Evolutionary conservation across 352 stramenopile genomes (phyloP), one percentile per base, ranked within the genome.

Genomic region (Labyrinthula sp.): DNA sequence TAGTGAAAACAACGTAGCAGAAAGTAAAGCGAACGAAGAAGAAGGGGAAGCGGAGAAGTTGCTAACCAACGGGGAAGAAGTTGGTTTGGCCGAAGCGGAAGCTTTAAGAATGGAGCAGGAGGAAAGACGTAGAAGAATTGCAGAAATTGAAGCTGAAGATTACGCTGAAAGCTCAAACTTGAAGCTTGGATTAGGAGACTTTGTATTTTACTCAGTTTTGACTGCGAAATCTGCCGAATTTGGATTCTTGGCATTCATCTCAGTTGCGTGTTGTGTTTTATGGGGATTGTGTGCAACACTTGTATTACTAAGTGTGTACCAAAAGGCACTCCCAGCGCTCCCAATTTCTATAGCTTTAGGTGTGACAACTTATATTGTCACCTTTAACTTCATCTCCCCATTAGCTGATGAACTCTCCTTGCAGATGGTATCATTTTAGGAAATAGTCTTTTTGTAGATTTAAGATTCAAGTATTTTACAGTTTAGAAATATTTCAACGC

Each of bases 181-280:
- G 57, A 69, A 85, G 39, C 64, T 91, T 4, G 79, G 79, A 0
- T 60, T 91, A 6, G 84, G 88, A 0, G 88, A 95, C 64, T 95
- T 97, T 58, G 91, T 97, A 31, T 95, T 95, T 59, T 95, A 95
- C 64, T 91, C 70, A 35, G 75, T 95, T 0, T 65, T 95, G 24
- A 79, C 94, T 21, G 89, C 82, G 25, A 83, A 89, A 26, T 88
- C 89, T 17, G 82, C 82, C 14, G 76, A 89, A 47, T 89, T 83
- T 48, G 84, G 90, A 37, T 93, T 95, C 43, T 73, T 73, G 6
- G 64, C 78, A 7, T 93, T 92, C 49, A 69, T 67, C 2, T 63
- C 78, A 12, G 93, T 77, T 47, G 89, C 92, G 41, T 48, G 94
- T 40, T 75, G 84, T 20, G 76, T 97, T 52, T 55, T 93, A 1